A percentile compares a stretch with the other conserved stretches of the same genome.
Evolutionary conservation across 441 rosid species (phyloP).

Genomic region (Isatis lusitanica): DNA sequence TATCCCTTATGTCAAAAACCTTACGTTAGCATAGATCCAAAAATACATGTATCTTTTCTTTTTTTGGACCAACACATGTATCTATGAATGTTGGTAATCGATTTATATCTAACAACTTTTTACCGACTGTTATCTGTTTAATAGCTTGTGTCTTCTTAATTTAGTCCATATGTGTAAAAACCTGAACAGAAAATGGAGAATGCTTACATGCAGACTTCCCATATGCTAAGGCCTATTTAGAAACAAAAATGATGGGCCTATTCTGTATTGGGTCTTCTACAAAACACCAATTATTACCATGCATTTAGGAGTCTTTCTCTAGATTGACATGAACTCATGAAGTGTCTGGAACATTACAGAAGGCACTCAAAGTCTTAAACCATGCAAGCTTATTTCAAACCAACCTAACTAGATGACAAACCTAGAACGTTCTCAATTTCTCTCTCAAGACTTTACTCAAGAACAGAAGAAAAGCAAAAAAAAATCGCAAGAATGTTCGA

Average conservation of each 20-base stretch:
- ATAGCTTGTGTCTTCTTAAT: no score
- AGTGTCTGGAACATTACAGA: constrained; percentile 31
- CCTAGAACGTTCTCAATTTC: constrained; percentile 42
- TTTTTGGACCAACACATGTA: no score
- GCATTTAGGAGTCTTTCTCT: background rate
- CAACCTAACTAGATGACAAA: background rate
- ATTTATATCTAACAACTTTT: no score
- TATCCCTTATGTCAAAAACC: no score
- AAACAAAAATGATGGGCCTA: constrained; percentile 8
- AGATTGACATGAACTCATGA: background rate
- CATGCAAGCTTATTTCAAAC: background rate
- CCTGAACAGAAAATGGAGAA: no score
- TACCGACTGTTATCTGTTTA: no score
- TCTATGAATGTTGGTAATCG: no score
- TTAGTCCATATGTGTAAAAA: no score
- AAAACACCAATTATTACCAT: background rate
- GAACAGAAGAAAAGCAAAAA: background rate
- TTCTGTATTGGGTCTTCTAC: constrained; percentile 13
- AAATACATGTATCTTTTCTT: no score
- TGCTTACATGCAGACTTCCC: background rate
- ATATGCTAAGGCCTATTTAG: background rate
- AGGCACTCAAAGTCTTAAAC: background rate
- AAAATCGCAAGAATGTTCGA: constrained; percentile 25
- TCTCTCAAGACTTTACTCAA: background rate
- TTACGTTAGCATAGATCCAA: no score